These are phyloP conservation scores for Phytophthora europaea DNA, from an alignment of 352 stramenopile species.

Conservation along the genomic window DNA sequence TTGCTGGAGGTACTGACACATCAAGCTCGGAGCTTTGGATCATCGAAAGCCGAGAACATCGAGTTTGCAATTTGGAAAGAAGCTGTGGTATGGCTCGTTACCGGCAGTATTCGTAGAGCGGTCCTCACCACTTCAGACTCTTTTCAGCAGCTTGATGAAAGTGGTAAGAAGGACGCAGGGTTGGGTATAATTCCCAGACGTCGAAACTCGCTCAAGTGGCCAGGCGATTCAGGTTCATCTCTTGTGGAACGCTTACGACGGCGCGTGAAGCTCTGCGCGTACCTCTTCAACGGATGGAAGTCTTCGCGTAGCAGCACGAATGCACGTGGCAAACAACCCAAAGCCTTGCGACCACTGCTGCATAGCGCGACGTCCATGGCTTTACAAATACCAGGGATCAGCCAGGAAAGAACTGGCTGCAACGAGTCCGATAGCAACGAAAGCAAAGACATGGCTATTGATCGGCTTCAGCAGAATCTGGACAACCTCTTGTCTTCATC, in stretches of 20 bases:
- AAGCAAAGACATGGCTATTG: constrained; percentile 15
- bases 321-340: constrained; percentile 4
- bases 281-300: constrained; percentile 41
- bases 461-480: constrained; percentile 13
- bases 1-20: constrained; percentile 27
- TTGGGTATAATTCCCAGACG: background rate
- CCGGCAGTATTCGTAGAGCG: background rate
- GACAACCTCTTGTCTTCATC: constrained; percentile 24
- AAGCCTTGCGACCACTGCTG: constrained; percentile 1
- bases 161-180: background rate
- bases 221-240: constrained; percentile 9
- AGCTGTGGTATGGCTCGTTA: constrained; percentile 23
- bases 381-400: background rate
- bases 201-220: constrained; percentile 14
- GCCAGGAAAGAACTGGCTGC: background rate
- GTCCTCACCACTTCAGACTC: background rate
- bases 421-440: background rate
- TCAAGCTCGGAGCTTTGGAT: background rate
- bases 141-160: background rate
- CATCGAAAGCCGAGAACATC: background rate
- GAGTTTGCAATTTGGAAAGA: background rate
- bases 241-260: constrained; percentile 39
- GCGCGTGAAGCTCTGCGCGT: constrained; percentile 31
- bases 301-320: constrained; percentile 3
- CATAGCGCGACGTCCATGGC: constrained; percentile 1